Evolutionary conservation across 108 stramenopile species (phyloP), one percentile per base, ranked within the genome.

Genomic region (Cyclostephanos invisitatus): DNA sequence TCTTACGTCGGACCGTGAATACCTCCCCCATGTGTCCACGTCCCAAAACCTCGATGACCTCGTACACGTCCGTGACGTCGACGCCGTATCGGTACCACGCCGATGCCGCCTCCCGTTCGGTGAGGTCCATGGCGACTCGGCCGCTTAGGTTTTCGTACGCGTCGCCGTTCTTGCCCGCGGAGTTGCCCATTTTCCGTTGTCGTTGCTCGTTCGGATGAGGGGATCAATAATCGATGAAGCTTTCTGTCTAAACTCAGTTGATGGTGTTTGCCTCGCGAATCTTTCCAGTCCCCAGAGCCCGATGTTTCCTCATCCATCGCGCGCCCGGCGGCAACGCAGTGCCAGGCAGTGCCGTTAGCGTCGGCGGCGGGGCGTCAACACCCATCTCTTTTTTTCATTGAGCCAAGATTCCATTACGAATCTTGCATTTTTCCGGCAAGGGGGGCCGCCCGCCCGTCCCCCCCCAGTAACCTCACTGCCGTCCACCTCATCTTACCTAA

Each of bases 61-160:
- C 82, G 60, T 85, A 85, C 22, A 85, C 84, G 46, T 83, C 82
- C 5, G 82, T 80, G 38, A 83, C 70, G 25, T 62, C 50, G 18
- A 85, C 81, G 29, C 74, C 82, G 42, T 80, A 58, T 21, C 84
- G 84, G 56, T 83, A 83, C 84, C 84, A 85, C 58, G 84, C 66
- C 15, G 81, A 67, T 14, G 77, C 12, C 28, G 77, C 50, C 73
- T 82, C 81, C 14, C 81, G 81, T 61, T 78, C 81, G 35, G 70
- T 61, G 24, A 69, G 54, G 18, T 66, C 54, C 44, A 36, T 62
- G 24, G 44, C 36, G 60, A 4, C 32, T 32, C 20, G 68, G 22
- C 58, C 17, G 3, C 56, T 25, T 20, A 62, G 61, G 38, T 70
- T 21, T 5, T 59, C 32, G 42, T 38, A 6, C 20, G 56, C n/a